Evolutionary conservation across 371 early-diverging fungal species (phyloP), one percentile per base, ranked within the genome.

Genomic region (Thermomucor indicae-seudaticae): DNA sequence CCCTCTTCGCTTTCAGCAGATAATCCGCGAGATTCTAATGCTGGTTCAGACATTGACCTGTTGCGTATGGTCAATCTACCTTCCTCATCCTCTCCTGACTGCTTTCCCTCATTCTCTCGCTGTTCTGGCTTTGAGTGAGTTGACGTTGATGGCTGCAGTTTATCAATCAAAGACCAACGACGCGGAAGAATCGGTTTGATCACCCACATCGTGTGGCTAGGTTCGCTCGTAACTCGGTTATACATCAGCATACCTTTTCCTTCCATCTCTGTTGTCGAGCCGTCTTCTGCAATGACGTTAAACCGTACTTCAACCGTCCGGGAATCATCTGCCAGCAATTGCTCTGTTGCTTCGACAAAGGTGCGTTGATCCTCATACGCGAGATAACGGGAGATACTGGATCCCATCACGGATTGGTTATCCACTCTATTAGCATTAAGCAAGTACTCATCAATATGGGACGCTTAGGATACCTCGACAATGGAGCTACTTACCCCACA

Each of bases 191-290:
- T 38, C 12, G 89, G 88, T 30, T 85, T 79, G 14, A 85, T 77
- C 1, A 92, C 89, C 94, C 93, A 93, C 70, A 95, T 81, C 0
- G 90, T 86, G 57, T 89, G 89, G 39, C 85, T 78, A 0, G 91
- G 86, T 23, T 79, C 74, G 16, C 72, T 77, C 5, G 84, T 81
- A 1, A 75, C 67, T 14, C 85, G 76, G 51, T 89, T 85, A 49
- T 88, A 87, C 62, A 89, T 87, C n/a, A 91, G 62, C 91, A 95
- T 92, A 0, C 94, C 95, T 55, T 93, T 90, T 22, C 88, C 94
- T 53, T 92, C 89, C 75, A 95, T 87, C 34, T 83, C 78, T 11
- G 83, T 75, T 10, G 81, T 73, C 24, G 62, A 59, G 4, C 80
- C 72, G 7, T 58, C 49, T 11, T 65, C 57, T 3, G 55, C 70